Evolutionary conservation across 495 filamentous ascomycete genomes (phyloP).

Genomic region (Xylaria longipes): DNA sequence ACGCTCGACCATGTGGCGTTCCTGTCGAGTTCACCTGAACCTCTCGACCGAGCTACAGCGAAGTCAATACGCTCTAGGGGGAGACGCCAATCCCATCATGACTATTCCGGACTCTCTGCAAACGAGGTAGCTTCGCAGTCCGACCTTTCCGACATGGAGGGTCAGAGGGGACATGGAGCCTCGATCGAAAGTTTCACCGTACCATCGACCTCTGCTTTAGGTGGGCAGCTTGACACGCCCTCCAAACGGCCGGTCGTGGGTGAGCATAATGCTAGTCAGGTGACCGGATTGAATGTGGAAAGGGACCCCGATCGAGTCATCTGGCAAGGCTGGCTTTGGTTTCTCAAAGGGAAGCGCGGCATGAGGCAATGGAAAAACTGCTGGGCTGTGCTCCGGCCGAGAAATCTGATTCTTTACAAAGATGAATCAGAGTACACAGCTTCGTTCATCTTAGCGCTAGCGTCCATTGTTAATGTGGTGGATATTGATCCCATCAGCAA

Average conservation of each 20-base stretch:
- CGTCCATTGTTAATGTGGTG: conserved; percentile 85
- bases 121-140: conserved; percentile 89
- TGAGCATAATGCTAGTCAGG: conserved; percentile 62
- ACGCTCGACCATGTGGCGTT: conserved; percentile 43
- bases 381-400: conserved; percentile 90
- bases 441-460: conserved; percentile 78
- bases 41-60: conserved; percentile 45
- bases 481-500: conserved; percentile 88
- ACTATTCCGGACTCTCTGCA: conserved; percentile 75
- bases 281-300: conserved; percentile 59
- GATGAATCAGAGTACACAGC: conserved; percentile 90
- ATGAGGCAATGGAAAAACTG: conserved; percentile 93
- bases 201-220: conserved; percentile 45
- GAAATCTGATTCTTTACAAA: conserved; percentile 90
- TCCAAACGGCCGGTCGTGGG: conserved; percentile 38
- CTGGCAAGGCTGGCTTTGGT: conserved; percentile 89
- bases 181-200: conserved; percentile 53
- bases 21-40: conserved; percentile 71
- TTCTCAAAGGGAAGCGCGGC: conserved; percentile 82
- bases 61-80: conserved; percentile 45
- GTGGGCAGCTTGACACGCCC: conserved; percentile 30
- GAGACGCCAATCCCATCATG: conserved; percentile 59
- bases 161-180: conserved; percentile 45
- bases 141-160: conserved; percentile 82
- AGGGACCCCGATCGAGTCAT: conserved; percentile 74